phyloP scores from a whole-genome alignment of 176 grass and related monocot genomes.

The Triticum aestivum region IWGSC_CS_RefSeq_v2.1 NC_057796.1:285612973-285613472 shows the following conservation, averaged over 20 bases:
- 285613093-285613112: background rate
- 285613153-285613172: background rate
- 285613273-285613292: conserved; percentile 59
- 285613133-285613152: background rate
- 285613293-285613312: conserved; percentile 79
- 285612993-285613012: conserved; percentile 99
- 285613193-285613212: background rate
- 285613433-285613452: conserved; percentile 91
- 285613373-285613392: conserved; percentile 99
- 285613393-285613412: conserved; percentile 83
- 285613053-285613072: background rate
- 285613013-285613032: conserved; percentile 92
- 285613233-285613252: too few relatives aligned
- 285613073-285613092: background rate
- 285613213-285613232: background rate
- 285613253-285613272: background rate
- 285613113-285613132: background rate
- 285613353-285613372: conserved; percentile 96
- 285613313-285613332: conserved; percentile 90
- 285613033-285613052: conserved; percentile 59
- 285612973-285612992: conserved; percentile 99
- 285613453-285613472: conserved; percentile 85
- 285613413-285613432: conserved; percentile 95
- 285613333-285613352: conserved; percentile 90
- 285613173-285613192: background rate